Evolutionary conservation across 495 filamentous ascomycete genomes (phyloP), one percentile per base, ranked within the genome.

Genomic region (Aspergillus hancockii): DNA sequence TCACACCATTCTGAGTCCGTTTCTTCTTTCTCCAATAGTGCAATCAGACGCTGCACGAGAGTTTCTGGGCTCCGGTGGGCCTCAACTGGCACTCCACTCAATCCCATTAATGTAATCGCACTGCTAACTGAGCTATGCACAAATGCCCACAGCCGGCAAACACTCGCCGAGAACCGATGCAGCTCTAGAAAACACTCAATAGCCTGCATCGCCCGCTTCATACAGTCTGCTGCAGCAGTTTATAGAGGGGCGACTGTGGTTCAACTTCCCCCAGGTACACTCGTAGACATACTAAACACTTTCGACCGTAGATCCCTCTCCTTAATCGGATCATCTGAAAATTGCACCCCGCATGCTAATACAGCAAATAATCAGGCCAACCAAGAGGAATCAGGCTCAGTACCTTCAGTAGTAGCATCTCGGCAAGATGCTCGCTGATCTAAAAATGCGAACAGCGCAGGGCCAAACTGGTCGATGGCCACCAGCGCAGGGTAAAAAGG

Each of bases 281-380:
- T 21, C 52, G 58, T 32, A 45, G 18, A 61, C 72, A 60, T 67
- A 78, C 75, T 62, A 55, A 80, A 80, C 30, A 83, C 80, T 49
- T 81, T 79, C 1, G 78, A 82, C 7, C 75, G 74, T 46, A 81
- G 58, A 58, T 82, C 79, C 23, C 78, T 59, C 55, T 83, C 78
- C 61, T 77, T 76, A n/a, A 74, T 64, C 2, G 86, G 83, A 13
- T 86, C 80, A 64, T 85, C 81, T 6, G 87, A 85, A 62, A 86
- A 90, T 64, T 92, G 88, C 14, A 83, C 86, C 16, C 88, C 88
- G 50, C 87, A 88, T 0, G 87, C 89, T 36, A 92, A 75, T 0
- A 89, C 86, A n/a, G 87, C 87, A 70, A 92, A 91, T 4, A 92
- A 55, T 18, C 68, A 13, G 1, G 65, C 65, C 25, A 68, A 38